Evolutionary conservation across 306 rosid genomes (phyloP).

Genomic region (Comarum palustre): DNA sequence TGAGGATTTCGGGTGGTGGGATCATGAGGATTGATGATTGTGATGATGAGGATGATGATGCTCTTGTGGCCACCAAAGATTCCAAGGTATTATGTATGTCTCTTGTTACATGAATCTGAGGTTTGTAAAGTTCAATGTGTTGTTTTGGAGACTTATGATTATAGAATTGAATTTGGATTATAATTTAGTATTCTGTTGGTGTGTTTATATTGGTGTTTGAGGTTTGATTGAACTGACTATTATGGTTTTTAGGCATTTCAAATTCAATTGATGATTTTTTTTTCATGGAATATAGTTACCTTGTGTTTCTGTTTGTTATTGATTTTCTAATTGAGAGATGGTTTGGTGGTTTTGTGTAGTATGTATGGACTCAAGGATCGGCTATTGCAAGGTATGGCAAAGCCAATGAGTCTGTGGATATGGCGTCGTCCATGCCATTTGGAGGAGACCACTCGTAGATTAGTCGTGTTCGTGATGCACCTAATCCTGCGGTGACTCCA

Average conservation of each 20-base stretch:
- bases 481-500: constrained; percentile 24
- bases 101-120: too few species aligned
- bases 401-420: constrained; percentile 19
- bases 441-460: constrained; percentile 34
- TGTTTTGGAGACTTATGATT: background rate
- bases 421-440: constrained; percentile 24
- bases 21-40: constrained; percentile 14
- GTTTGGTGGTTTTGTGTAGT: constrained; percentile 38
- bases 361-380: constrained; percentile 36
- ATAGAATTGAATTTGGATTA: background rate
- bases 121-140: background rate
- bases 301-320: background rate
- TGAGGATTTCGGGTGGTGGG: constrained; percentile 14
- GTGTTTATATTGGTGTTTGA: too few species aligned
- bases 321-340: constrained; percentile 9
- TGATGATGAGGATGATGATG: constrained; percentile 21
- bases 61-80: constrained; percentile 18
- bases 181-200: background rate
- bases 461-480: constrained; percentile 14
- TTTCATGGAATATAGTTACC: too few species aligned
- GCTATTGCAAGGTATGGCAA: constrained; percentile 33
- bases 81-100: constrained; percentile 29
- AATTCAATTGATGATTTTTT: background rate
- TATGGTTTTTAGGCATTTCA: background rate
- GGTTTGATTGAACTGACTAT: too few species aligned